These are phyloP conservation scores for Macadamia tetraphylla DNA, from an alignment of 164 flowering plant species.

Conservation along the genomic window DNA sequence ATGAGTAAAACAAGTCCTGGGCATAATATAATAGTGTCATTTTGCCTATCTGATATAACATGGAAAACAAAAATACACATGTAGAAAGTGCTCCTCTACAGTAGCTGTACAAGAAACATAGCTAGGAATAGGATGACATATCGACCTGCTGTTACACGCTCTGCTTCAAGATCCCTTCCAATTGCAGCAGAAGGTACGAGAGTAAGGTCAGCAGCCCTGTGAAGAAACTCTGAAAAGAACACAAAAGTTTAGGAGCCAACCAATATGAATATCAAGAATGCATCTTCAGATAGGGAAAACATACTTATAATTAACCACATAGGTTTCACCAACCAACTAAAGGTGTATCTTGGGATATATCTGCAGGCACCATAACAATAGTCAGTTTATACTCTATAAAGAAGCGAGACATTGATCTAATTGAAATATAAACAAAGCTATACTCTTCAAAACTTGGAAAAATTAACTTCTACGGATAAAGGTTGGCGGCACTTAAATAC, in stretches of 20 bases:
- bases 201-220: conserved; percentile 95
- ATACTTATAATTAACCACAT: conserved; percentile 96
- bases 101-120: no score
- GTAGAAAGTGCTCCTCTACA: no score
- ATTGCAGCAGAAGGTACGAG: conserved; percentile 95
- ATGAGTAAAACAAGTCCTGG: no score
- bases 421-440: not conserved
- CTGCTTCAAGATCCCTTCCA: conserved; percentile 67
- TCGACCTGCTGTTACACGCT: conserved; percentile 74
- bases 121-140: not conserved
- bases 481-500: no score
- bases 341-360: conserved; percentile 97
- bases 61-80: no score
- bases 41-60: no score
- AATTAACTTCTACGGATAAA: no score
- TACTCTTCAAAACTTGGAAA: no score
- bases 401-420: not conserved
- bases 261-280: conserved; percentile 1
- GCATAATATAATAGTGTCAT: no score
- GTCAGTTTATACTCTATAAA: not conserved
- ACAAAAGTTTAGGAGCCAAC: conserved; percentile 3
- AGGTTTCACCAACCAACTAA: conserved; percentile 95
- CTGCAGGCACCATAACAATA: conserved; percentile 31
- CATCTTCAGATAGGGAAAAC: conserved; percentile 15
- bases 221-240: conserved; percentile 71